Evolutionary conservation across 345 rosid genomes (phyloP), one percentile per base, ranked within the genome.

Genomic region (Aethionema arabicum): DNA sequence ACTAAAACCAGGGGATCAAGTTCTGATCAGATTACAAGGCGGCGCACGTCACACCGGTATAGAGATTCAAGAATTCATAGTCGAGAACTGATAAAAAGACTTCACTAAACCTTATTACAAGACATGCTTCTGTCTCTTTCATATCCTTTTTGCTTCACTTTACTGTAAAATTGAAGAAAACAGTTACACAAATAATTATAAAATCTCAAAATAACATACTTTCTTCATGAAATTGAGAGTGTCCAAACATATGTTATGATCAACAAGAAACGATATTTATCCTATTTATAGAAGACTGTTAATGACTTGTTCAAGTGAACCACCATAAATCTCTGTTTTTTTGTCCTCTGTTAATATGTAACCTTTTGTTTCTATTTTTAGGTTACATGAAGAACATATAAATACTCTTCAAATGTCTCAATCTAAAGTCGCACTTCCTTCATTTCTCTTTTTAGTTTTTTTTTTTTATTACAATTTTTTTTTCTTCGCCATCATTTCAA

Each of bases 1-100:
- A 14, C 72, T 91, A 31, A 85, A 84, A 63, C 79, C 66, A 4
- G 96, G 95, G 33, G 84, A 88, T 53, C 84, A 79, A 55, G 65
- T 84, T 55, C 44, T 84, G 67, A 68, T 88, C 69, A 77, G 83
- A 61, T 43, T 78, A 31, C 92, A 86, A 46, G 95, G 98, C 31
- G 90, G 81, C 0, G 96, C 90, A 9, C 90, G 92, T 5, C 98
- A 91, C 52, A 91, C 95, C 0, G 96, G 98, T 40, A 83, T 91
- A 30, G 91, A 88, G 72, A 84, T 91, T 61, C 77, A 82, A 50
- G 98, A 88, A 69, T 88, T 91, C 75, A 80, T 91, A 4, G 83
- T 88, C 0, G 95, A 88, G 77, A 82, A 77, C 14, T 91, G 80
- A 91, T 39, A 46, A 38, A 46, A 38, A 61, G 14, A 38, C 30